These are phyloP conservation scores for Nannochloris sp. DNA, from an alignment of 139 green algal genomes.

Conservation along the genomic window DNA sequence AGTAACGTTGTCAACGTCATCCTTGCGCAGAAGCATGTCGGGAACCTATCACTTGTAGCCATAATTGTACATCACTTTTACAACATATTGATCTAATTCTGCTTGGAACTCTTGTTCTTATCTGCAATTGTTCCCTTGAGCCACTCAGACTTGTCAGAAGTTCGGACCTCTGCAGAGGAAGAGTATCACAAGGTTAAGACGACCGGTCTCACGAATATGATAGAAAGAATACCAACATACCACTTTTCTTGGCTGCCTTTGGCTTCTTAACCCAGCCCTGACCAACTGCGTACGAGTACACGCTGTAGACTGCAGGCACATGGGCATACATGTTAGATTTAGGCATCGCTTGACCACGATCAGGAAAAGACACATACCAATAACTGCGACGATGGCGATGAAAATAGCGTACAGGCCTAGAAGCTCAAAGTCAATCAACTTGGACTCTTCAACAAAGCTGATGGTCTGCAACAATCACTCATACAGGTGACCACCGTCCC, in stretches of 20 bases:
- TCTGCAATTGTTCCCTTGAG: constrained; percentile 16
- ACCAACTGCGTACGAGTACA: constrained; percentile 8
- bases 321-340: neutral
- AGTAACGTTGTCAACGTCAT: too few species aligned
- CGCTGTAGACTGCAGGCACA: constrained; percentile 14
- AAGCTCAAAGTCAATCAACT: constrained; percentile 25
- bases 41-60: too few species aligned
- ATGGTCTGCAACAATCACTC: constrained; percentile 6
- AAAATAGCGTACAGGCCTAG: constrained; percentile 26
- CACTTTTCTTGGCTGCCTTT: neutral
- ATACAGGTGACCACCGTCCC: neutral
- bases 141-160: constrained; percentile 15
- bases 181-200: neutral
- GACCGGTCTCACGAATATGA: neutral
- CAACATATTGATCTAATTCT: constrained; percentile 3
- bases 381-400: constrained; percentile 4
- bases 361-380: constrained; percentile 5
- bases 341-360: neutral
- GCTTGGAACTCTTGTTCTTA: constrained; percentile 11
- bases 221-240: constrained; percentile 3
- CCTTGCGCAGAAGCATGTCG: too few species aligned
- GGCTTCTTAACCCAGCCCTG: constrained; percentile 30
- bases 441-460: constrained; percentile 24
- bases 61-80: too few species aligned
- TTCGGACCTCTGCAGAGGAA: neutral